Percentiles rank a stretch among this genome's conserved stretches.
These are phyloP conservation scores for Styphnolobium japonicum DNA, from an alignment of 306 rosid genomes.

Conservation along the genomic window DNA sequence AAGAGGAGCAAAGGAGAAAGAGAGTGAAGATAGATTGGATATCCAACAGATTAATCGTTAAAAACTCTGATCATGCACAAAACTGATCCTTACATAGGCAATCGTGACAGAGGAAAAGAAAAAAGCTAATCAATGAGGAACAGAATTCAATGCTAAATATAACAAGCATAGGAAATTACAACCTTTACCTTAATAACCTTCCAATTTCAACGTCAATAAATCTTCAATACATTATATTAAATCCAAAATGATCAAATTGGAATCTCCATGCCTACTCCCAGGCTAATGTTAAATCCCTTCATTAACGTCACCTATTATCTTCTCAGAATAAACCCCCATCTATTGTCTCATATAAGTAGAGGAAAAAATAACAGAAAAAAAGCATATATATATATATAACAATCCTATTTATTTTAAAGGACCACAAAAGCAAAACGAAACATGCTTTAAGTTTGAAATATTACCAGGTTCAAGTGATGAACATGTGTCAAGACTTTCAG, in stretches of 20 bases:
- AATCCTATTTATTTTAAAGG: background rate
- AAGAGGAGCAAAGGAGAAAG: background rate
- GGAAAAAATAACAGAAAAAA: too few species aligned
- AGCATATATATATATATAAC: background rate
- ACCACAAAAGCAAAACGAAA: background rate
- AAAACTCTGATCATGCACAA: background rate
- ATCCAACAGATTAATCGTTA: background rate
- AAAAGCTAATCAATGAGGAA: background rate
- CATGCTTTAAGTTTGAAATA: background rate
- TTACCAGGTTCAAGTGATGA: slow-evolving; percentile 94
- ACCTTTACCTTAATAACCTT: background rate
- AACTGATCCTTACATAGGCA: background rate
- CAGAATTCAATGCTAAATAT: background rate
- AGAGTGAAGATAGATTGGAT: background rate
- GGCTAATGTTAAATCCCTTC: background rate
- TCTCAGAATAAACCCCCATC: background rate
- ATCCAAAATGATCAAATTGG: background rate
- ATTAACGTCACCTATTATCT: background rate
- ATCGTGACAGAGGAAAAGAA: background rate
- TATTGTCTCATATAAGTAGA: background rate
- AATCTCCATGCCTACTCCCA: background rate
- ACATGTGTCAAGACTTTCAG: slow-evolving; percentile 77
- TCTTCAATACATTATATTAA: too few species aligned
- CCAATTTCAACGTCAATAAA: background rate
- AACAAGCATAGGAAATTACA: background rate